Percentiles rank a stretch among this genome's conserved stretches.
Evolutionary conservation across 2,329 filamentous ascomycete species (phyloP).

Genomic region (Davidsoniella neocaledoniae): DNA sequence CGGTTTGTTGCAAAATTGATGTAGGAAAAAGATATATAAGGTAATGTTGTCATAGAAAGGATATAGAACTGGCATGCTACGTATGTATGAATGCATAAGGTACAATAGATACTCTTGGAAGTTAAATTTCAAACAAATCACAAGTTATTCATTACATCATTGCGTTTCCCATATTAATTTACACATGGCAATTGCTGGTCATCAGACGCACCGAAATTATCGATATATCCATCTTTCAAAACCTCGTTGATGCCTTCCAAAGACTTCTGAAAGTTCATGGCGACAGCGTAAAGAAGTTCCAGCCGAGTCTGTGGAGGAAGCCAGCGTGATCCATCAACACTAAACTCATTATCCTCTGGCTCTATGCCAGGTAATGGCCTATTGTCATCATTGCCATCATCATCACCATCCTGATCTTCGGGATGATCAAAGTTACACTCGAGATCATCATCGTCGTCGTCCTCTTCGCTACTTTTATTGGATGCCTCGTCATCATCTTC

Average conservation of each 20-base stretch:
- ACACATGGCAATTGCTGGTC: too few relatives aligned
- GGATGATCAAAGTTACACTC: slow-evolving; percentile 22
- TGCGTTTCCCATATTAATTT: too few relatives aligned
- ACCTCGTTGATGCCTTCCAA: slow-evolving; percentile 56
- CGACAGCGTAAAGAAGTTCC: slow-evolving; percentile 51
- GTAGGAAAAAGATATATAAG: too few relatives aligned
- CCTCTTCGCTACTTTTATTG: neutral
- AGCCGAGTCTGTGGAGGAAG: slow-evolving; percentile 16
- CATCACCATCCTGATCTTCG: slow-evolving; percentile 28
- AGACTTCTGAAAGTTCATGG: slow-evolving; percentile 63
- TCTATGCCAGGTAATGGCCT: slow-evolving; percentile 1
- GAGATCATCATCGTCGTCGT: slow-evolving; percentile 6
- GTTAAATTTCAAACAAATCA: too few relatives aligned
- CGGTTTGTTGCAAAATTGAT: too few relatives aligned
- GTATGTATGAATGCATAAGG: too few relatives aligned
- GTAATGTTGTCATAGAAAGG: too few relatives aligned
- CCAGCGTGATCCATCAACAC: slow-evolving; percentile 9
- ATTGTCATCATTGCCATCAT: slow-evolving; percentile 19
- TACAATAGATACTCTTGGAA: too few relatives aligned
- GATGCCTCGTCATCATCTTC: neutral
- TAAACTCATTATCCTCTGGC: neutral
- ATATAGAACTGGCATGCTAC: too few relatives aligned
- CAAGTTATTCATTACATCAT: too few relatives aligned
- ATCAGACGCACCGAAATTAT: too few relatives aligned
- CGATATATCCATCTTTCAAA: slow-evolving; percentile 28